Conservation (phyloP, 257 asterid genomes). For the Rhazya stricta region DNA sequence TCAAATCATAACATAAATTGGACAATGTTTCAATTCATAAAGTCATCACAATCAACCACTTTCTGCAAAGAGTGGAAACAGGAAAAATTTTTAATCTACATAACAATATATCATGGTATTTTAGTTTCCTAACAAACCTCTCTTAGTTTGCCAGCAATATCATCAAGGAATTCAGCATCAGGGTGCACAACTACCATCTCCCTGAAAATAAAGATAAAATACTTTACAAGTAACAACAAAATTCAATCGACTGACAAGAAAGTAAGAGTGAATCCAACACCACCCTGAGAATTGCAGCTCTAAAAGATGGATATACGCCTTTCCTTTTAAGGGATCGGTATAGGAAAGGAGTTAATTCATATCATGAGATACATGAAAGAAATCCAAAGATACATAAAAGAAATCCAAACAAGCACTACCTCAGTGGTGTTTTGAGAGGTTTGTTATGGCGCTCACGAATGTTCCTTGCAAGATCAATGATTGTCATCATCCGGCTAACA, state of each 20-base stretch:
- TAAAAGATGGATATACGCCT: not conserved
- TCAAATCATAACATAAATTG: not conserved
- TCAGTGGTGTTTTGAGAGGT: conserved; percentile 83
- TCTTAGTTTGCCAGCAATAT: conserved; percentile 66
- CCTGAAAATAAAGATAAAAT: conserved; percentile 27
- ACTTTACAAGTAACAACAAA: not conserved
- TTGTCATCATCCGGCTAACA: conserved; percentile 79
- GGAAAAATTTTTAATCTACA: not conserved
- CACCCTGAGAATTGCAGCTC: not conserved
- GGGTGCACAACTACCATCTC: conserved; percentile 96
- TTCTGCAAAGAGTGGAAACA: not conserved
- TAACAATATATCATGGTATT: not conserved
- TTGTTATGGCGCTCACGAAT: conserved; percentile 91
- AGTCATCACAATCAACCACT: not conserved
- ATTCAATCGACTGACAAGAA: not conserved
- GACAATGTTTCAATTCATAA: not conserved
- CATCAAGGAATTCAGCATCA: conserved; percentile 75
- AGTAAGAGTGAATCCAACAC: not conserved
- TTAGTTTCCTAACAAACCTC: conserved; percentile 32
- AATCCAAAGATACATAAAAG: no score
- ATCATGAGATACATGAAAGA: not conserved
- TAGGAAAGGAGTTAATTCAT: not conserved
- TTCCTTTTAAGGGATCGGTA: not conserved
- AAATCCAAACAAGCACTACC: conserved; percentile 21
- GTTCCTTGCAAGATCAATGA: conserved; percentile 84